Base-by-base conservation (phyloP, 441 rosid species). In the Melianthus villosus region DNA sequence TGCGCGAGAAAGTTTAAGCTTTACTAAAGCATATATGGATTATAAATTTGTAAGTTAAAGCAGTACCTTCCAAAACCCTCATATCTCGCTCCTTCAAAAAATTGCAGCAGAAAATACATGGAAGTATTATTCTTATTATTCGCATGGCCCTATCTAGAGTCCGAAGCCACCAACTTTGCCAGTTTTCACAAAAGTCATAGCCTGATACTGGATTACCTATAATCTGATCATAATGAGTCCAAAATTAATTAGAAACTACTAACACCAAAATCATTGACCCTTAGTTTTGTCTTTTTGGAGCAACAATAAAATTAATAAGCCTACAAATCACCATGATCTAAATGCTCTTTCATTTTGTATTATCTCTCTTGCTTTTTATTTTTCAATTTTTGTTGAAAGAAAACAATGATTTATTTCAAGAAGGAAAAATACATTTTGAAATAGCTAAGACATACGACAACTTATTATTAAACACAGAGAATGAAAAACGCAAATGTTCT, bases 171-270 rank as follows among this genome's bases (percentile, higher is more conserved):
- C 59, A 37, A 53, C 43, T 50, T 45, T 4, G 54, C 37, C 44
- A 50, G 56, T 44, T 48, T 59, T 54, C 60, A 57, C 50, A 51
- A 20, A 40, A 43, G 29, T 16, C 47, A 51, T 44, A 32, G 58
- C 63, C 66, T 59, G 59, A 57, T 33, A 47, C 53, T 51, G 51
- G 57, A 54, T 60, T 46, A 49, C 52, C 51, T 56, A 56, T 42
- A 60, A 57, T 67, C 63, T 62, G 65, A 47, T 44, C 35, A 55
- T 38, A 46, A 57, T 51, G 54, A 50, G 49, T 58, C 68, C 53
- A n/a, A 38, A 54, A 40, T 57, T 44, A 41, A 66, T 53, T 49
- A 55, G 60, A 51, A 50, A 27, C 43, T 51, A 39, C 14, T 16
- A 16, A 48, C 34, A 49, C 48, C 36, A 52, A 25, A 59, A 14